Percentiles rank a stretch among this genome's conserved stretches.
Conservation (phyloP, 768 basidiomycete species). For the Lactarius trivialis region DNA sequence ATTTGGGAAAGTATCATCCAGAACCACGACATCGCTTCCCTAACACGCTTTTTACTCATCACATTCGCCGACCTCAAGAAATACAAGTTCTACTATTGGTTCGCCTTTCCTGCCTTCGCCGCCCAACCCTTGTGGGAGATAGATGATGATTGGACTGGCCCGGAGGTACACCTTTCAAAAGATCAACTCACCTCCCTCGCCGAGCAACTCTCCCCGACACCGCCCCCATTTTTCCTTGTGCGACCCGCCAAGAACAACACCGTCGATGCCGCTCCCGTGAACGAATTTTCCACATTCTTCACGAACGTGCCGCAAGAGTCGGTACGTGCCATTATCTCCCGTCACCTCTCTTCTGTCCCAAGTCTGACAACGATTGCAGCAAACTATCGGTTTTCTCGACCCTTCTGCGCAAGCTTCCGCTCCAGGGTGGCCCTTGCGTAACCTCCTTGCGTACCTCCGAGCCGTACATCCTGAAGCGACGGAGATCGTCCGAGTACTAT, state of each 20-base stretch:
- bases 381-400: conserved; percentile 42
- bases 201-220: conserved; percentile 37
- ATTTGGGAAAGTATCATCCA: conserved; percentile 61
- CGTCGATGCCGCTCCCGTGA: conserved; percentile 45
- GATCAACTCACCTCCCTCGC: conserved; percentile 38
- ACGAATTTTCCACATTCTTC: conserved; percentile 56
- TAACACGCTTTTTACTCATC: conserved; percentile 81
- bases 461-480: conserved; percentile 48
- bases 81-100: conserved; percentile 98
- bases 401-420: conserved; percentile 59
- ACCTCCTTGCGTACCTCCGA: conserved; percentile 78
- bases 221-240: conserved; percentile 59
- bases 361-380: conserved; percentile 19
- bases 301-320: conserved; percentile 35
- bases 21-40: conserved; percentile 45
- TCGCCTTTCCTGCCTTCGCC: conserved; percentile 89
- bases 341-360: not conserved
- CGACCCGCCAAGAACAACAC: conserved; percentile 30
- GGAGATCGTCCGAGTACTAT: conserved; percentile 53
- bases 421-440: conserved; percentile 88
- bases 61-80: conserved; percentile 98
- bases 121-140: conserved; percentile 90
- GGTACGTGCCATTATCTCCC: conserved; percentile 33
- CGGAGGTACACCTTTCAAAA: conserved; percentile 38
- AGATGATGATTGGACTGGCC: conserved; percentile 52